A percentile compares a stretch with the other conserved stretches of the same genome.
Conservation (phyloP, 306 rosid genomes). For the Erythrophleum fordii region DNA sequence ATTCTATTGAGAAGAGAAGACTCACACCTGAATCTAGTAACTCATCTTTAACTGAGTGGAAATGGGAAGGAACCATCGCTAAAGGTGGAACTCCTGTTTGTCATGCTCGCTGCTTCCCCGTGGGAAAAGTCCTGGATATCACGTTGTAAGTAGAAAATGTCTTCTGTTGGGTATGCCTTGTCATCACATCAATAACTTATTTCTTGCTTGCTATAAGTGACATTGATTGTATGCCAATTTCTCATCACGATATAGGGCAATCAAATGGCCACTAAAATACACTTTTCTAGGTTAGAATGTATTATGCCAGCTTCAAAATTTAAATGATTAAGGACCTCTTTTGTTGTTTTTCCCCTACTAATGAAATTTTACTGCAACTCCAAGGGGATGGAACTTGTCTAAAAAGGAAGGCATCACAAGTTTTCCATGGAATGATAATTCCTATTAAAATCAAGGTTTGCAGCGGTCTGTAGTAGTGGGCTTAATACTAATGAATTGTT, state of each 20-base stretch:
- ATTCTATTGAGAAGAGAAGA: constrained; percentile 61
- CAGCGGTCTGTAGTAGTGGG: not conserved
- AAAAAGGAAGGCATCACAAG: not conserved
- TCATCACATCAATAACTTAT: not conserved
- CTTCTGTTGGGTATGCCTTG: not conserved
- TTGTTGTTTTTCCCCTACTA: not conserved
- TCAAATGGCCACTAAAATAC: not conserved
- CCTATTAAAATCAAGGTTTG: constrained; percentile 2
- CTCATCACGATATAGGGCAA: not conserved
- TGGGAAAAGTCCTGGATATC: constrained; percentile 84
- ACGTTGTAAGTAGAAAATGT: constrained; percentile 68
- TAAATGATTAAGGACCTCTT: not conserved
- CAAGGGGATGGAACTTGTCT: constrained; percentile 10
- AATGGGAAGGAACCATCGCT: constrained; percentile 99
- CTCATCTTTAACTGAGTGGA: constrained; percentile 79
- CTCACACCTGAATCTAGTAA: constrained; percentile 70
- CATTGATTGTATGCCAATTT: not conserved
- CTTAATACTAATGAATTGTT: not conserved
- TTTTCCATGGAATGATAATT: not conserved
- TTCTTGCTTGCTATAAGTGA: not conserved
- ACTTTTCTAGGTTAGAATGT: constrained; percentile 10
- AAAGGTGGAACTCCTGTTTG: constrained; percentile 98
- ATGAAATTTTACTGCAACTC: constrained; percentile 15
- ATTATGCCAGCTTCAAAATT: not conserved
- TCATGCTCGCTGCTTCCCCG: constrained; percentile 98